Evolutionary conservation across 495 filamentous ascomycete species (phyloP).

Genomic region (Cryomyces minteri): DNA sequence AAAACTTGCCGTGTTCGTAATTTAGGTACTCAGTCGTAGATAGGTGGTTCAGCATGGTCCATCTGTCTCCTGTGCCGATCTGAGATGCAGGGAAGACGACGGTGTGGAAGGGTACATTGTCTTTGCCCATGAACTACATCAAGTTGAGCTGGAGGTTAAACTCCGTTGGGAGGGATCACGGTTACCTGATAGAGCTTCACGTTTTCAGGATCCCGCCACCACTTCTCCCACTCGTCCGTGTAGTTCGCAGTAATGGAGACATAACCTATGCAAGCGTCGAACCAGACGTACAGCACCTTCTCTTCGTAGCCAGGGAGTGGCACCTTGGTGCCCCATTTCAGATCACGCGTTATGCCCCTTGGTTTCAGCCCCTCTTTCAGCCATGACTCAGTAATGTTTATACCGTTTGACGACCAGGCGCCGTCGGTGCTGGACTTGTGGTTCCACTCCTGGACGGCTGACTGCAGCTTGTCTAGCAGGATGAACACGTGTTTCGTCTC

Average conservation of each 20-base stretch:
- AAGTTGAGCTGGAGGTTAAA: too few species aligned
- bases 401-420: constrained; percentile 59
- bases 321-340: constrained; percentile 72
- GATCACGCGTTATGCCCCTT: constrained; percentile 71
- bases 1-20: constrained; percentile 89
- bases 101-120: constrained; percentile 79
- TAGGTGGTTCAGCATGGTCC: constrained; percentile 77
- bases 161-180: too few species aligned
- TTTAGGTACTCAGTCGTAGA: constrained; percentile 87
- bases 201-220: constrained; percentile 79
- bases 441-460: constrained; percentile 52
- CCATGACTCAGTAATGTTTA: constrained; percentile 40
- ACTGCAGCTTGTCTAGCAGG: constrained; percentile 56
- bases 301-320: constrained; percentile 43
- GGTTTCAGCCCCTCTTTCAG: constrained; percentile 60
- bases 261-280: constrained; percentile 91
- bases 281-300: constrained; percentile 92
- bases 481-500: constrained; percentile 59
- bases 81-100: constrained; percentile 81
- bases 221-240: constrained; percentile 75
- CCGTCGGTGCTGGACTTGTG: constrained; percentile 36
- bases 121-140: constrained; percentile 68
- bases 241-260: constrained; percentile 84
- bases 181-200: constrained; percentile 61
- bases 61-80: constrained; percentile 60